Evolutionary conservation across 768 basidiomycete species (phyloP), one percentile per base, ranked within the genome.

Genomic region (Lentinula raphanica): DNA sequence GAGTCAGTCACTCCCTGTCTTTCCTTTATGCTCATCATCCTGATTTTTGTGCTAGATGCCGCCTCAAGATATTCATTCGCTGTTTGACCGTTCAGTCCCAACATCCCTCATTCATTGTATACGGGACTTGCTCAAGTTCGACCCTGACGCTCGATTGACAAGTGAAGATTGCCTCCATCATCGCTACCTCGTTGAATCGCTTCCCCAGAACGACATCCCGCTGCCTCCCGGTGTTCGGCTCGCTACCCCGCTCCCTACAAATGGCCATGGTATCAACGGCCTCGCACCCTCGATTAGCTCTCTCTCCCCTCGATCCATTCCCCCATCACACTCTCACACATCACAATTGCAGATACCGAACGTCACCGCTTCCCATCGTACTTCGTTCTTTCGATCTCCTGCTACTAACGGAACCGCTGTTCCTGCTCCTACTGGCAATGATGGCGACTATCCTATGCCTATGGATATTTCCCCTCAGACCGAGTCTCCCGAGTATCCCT

Each of bases 61-160:
- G 45, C 91, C 91, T 19, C 82, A 74, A 67, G 81, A 90, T 63
- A 75, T 91, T 42, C 79, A 85, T 51, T 75, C 83, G 2, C 81
- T 91, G 13, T 98, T 98, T 66, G 88, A 91, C 58, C 82, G 81
- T 57, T 81, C 74, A 11, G 85, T 94, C 21, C 94, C 95, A 3
- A 72, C 79, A 54, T 90, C 84, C 32, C 79, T 99, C 51, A 78
- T 99, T 66, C 87, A 97, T 66, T 95, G 93, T 72, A 97, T 99
- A 67, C 80, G 85, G 49, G 92, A 96, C 67, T 79, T 98, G 15
- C 83, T 99, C 60, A 89, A 86, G 66, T 98, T 97, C 73, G 92
- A 98, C 65, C 95, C 97, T 25, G 85, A 86, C 39, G 77, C 80
- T 49, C 88, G 97, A 28, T 77, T 98, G 49, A 97, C 94, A 1